phyloP scores from a whole-genome alignment of 768 basidiomycete species.

The Mycena haematopus region DNA sequence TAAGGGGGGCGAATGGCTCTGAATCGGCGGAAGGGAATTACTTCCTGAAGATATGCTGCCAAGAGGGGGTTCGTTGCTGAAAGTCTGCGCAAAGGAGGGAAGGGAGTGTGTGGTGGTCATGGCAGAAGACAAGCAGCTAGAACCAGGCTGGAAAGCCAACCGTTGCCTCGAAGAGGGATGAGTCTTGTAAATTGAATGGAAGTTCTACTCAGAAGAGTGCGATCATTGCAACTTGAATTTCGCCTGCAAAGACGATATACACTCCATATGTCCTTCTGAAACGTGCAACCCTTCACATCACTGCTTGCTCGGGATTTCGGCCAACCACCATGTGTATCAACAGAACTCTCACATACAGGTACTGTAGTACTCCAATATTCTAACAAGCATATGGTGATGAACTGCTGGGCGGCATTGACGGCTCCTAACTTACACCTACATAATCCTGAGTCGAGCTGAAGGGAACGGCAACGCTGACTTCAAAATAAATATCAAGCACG shows the following conservation, averaged over 20 bases:
- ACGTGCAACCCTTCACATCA: slow-evolving; percentile 17
- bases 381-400: background rate
- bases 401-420: background rate
- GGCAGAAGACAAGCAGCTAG: slow-evolving; percentile 25
- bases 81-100: slow-evolving; percentile 82
- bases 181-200: slow-evolving; percentile 8
- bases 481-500: background rate
- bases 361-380: background rate
- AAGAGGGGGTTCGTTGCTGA: slow-evolving; percentile 61
- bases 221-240: slow-evolving; percentile 2
- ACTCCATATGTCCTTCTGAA: slow-evolving; percentile 8
- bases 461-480: background rate
- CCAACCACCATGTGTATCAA: slow-evolving; percentile 5
- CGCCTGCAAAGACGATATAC: slow-evolving; percentile 5
- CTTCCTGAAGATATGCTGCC: slow-evolving; percentile 53
- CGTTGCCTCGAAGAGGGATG: background rate
- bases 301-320: slow-evolving; percentile 9
- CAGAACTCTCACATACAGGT: slow-evolving; percentile 6
- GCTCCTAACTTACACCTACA: background rate
- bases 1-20: slow-evolving; percentile 45
- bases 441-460: too few relatives aligned
- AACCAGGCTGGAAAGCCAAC: slow-evolving; percentile 5
- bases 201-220: background rate
- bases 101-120: slow-evolving; percentile 63
- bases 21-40: slow-evolving; percentile 74